phyloP scores from a whole-genome alignment of 257 asterid species.

The Solanum verrucosum region DNA sequence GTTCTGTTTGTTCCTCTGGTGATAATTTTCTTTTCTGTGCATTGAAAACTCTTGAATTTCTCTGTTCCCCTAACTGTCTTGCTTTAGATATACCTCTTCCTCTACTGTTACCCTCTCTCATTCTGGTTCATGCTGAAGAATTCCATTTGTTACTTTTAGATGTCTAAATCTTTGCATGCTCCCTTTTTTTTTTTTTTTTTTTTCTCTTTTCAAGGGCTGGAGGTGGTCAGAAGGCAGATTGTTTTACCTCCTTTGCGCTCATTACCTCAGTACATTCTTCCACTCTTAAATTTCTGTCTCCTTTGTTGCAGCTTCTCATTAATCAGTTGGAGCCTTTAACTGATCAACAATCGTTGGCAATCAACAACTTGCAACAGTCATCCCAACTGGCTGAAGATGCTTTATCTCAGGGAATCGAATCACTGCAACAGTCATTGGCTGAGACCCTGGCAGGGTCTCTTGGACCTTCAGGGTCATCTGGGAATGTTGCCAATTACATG shows the following conservation, averaged over 20 bases:
- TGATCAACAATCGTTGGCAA: constrained; percentile 70
- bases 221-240: not conserved
- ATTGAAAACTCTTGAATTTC: not conserved
- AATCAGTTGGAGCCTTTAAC: constrained; percentile 92
- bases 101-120: not conserved
- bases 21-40: not conserved
- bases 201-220: not conserved
- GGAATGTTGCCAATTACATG: constrained; percentile 88
- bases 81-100: not conserved
- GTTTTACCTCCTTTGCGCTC: not conserved
- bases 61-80: not conserved
- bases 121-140: not conserved
- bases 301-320: constrained; percentile 58
- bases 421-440: constrained; percentile 81
- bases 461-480: constrained; percentile 67
- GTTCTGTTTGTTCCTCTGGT: not conserved
- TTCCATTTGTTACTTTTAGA: not conserved
- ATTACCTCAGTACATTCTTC: not conserved
- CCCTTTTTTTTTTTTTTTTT: not conserved
- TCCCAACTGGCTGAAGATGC: constrained; percentile 94
- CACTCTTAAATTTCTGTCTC: not conserved
- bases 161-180: not conserved
- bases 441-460: constrained; percentile 86
- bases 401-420: constrained; percentile 91
- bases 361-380: constrained; percentile 78